Conservation (phyloP, 768 basidiomycete species). For the Suillus lakei region DNA sequence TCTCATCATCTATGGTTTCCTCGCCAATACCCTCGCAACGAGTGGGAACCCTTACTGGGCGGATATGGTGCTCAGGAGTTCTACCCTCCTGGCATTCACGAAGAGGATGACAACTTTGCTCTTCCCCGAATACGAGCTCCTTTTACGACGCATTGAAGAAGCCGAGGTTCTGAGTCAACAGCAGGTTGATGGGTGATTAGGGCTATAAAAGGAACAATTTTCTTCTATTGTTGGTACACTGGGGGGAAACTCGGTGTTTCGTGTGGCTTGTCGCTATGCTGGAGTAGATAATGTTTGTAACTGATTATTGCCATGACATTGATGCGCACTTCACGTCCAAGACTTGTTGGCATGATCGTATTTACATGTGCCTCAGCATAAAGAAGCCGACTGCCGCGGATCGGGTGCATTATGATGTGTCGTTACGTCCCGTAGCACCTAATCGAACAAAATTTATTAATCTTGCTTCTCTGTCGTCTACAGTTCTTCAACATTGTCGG, state of each 20-base stretch:
- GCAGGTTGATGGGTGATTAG: constrained; percentile 10
- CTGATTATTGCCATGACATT: background rate
- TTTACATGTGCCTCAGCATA: background rate
- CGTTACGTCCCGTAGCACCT: background rate
- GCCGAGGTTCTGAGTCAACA: background rate
- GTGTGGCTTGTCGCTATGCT: background rate
- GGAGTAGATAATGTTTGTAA: background rate
- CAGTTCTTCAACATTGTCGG: background rate
- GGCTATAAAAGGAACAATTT: background rate
- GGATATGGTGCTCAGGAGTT: constrained; percentile 25
- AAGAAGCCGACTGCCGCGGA: background rate
- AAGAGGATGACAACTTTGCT: constrained; percentile 26
- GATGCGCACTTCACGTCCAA: background rate
- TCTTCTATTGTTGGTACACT: background rate
- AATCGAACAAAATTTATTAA: background rate
- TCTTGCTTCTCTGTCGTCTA: background rate
- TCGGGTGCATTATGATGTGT: background rate
- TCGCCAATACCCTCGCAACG: constrained; percentile 31
- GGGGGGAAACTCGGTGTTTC: background rate
- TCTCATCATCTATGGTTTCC: constrained; percentile 34
- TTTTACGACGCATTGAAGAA: constrained; percentile 19
- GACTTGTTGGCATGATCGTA: background rate
- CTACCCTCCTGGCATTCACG: constrained; percentile 23
- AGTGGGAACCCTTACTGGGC: constrained; percentile 32
- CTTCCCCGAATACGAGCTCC: constrained; percentile 32